phyloP scores from a whole-genome alignment of 1,284 basidiomycete genomes.

The Abortiporus biennis region DNA sequence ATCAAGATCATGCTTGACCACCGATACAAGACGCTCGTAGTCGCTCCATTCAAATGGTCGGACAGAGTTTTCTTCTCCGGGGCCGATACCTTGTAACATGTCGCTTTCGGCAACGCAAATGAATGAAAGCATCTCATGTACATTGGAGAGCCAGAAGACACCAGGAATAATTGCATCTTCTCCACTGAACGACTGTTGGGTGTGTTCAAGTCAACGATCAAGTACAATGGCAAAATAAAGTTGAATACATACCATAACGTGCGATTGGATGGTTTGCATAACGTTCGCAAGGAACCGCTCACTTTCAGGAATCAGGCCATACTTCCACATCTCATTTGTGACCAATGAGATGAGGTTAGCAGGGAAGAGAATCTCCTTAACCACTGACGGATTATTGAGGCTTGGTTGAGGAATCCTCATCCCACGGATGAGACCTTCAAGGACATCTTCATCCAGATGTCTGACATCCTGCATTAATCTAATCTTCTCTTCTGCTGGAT shows the following conservation, averaged over 20 bases:
- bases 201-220: conserved; percentile 9
- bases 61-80: conserved; percentile 88
- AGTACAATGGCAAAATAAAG: conserved; percentile 2
- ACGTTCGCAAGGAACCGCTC: conserved; percentile 98
- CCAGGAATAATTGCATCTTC: conserved; percentile 97
- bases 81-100: conserved; percentile 96
- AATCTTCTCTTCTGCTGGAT: conserved; percentile 93
- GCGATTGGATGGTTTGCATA: conserved; percentile 96
- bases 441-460: conserved; percentile 90
- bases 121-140: conserved; percentile 99
- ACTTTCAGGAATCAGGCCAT: conserved; percentile 94
- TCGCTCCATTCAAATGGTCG: conserved; percentile 96
- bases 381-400: conserved; percentile 84
- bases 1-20: conserved; percentile 98
- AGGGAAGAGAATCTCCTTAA: conserved; percentile 98
- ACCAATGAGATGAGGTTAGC: conserved; percentile 98
- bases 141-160: conserved; percentile 99
- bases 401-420: conserved; percentile 93
- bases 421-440: conserved; percentile 86
- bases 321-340: conserved; percentile 99
- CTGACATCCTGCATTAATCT: conserved; percentile 89
- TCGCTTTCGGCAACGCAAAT: conserved; percentile 98
- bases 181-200: conserved; percentile 72
- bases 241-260: conserved; percentile 86
- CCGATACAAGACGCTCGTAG: conserved; percentile 93